Evolutionary conservation across 257 asterid genomes (phyloP), one percentile per base, ranked within the genome.

Genomic region (Cruciata laevipes): DNA sequence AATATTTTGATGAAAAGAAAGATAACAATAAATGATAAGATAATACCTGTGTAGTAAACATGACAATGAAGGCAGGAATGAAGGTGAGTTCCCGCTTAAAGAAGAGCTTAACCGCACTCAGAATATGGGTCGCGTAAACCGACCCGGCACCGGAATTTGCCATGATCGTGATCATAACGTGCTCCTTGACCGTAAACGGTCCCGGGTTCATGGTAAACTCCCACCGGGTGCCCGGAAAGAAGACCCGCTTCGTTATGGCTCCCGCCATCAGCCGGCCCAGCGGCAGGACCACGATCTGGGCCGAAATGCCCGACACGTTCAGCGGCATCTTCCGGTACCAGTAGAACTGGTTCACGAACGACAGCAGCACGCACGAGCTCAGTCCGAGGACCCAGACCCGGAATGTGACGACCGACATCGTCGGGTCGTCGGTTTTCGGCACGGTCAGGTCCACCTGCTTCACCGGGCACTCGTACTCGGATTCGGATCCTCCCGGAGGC

Each of bases 1-100:
- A n/a, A n/a, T n/a, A 51, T 51, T 11, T 47, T 47, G n/a, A 47
- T 10, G 16, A 47, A 47, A 13, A 47, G 8, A 10, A 47, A 11
- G 11, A 16, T 47, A 14, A 47, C 24, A n/a, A n/a, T n/a, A n/a
- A n/a, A n/a, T n/a, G n/a, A n/a, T n/a, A n/a, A n/a, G n/a, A n/a
- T n/a, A n/a, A n/a, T 24, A 84, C 89, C 85, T 81, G 89, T 4
- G 88, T 81, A 2, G 91, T 85, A 63, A 73, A 7, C 83, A 85
- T 73, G 23, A 83, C 30, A 52, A 79, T 25, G 14, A 81, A 51
- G 0, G 89, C 81, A 0, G 83, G 84, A 11, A 77, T 0, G 64
- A 78, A 83, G 11, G 62, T 38, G 6, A 80, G 61, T 10, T 51
- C 37, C 76, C 47, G 79, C 71, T 80, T 82, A 31, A 76, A 85